Percentiles rank a stretch among this genome's conserved stretches.
These are phyloP conservation scores for Fusarium robinianum DNA, from an alignment of 2,329 filamentous ascomycete genomes.

Conservation along the genomic window DNA sequence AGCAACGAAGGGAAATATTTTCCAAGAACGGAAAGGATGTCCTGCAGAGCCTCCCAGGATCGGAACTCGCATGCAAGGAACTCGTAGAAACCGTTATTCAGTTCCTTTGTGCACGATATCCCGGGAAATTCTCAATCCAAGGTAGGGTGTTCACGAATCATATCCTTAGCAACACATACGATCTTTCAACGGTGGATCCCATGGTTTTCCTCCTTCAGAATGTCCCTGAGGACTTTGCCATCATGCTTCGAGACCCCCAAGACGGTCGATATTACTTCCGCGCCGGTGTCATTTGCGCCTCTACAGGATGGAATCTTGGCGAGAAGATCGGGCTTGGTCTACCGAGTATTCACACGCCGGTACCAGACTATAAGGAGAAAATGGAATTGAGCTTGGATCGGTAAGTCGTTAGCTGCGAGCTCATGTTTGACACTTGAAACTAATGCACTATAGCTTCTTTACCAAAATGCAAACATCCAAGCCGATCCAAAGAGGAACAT, in stretches of 20 bases:
- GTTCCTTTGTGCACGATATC: slow-evolving; percentile 76
- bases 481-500: slow-evolving; percentile 81
- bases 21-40: slow-evolving; percentile 65
- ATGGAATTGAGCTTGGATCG: slow-evolving; percentile 87
- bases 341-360: slow-evolving; percentile 71
- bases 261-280: slow-evolving; percentile 75
- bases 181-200: slow-evolving; percentile 64
- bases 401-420: slow-evolving; percentile 47
- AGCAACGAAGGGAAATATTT: slow-evolving; percentile 69
- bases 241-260: slow-evolving; percentile 71
- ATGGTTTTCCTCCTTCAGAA: slow-evolving; percentile 74
- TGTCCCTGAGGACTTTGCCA: slow-evolving; percentile 80
- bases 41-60: slow-evolving; percentile 70
- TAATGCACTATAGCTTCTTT: slow-evolving; percentile 63
- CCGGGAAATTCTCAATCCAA: slow-evolving; percentile 69
- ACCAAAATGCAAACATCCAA: slow-evolving; percentile 73
- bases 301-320: slow-evolving; percentile 76
- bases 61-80: slow-evolving; percentile 79
- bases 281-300: slow-evolving; percentile 76
- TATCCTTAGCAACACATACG: slow-evolving; percentile 65
- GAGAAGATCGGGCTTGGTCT: slow-evolving; percentile 73
- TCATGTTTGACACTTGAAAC: neutral
- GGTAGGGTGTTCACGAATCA: slow-evolving; percentile 66
- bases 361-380: slow-evolving; percentile 84
- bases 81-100: slow-evolving; percentile 84